Percentiles rank a stretch among this genome's conserved stretches.
Conservation (phyloP, 2,329 filamentous ascomycete genomes). For the Aspergillus ustus region DNA sequence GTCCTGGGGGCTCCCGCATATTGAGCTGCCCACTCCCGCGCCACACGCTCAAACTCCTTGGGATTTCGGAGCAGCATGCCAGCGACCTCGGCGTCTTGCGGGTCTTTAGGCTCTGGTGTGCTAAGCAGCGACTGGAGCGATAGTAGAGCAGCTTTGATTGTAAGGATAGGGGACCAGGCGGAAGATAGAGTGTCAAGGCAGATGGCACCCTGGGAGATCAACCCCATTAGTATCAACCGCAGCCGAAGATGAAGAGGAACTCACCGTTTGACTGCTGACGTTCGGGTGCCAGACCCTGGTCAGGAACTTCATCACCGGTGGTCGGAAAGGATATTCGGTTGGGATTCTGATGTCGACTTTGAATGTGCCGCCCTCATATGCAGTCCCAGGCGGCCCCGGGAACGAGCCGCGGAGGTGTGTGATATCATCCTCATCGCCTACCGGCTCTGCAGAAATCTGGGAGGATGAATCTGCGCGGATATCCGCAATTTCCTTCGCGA, state of each 20-base stretch:
- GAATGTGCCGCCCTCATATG: slow-evolving; percentile 86
- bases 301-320: slow-evolving; percentile 86
- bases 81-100: slow-evolving; percentile 94
- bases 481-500: slow-evolving; percentile 55
- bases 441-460: slow-evolving; percentile 71
- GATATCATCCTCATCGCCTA: slow-evolving; percentile 69
- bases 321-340: slow-evolving; percentile 88
- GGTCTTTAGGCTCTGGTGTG: slow-evolving; percentile 92
- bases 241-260: slow-evolving; percentile 35
- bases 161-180: slow-evolving; percentile 94
- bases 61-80: slow-evolving; percentile 83
- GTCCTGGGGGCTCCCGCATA: slow-evolving; percentile 75
- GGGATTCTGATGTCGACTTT: slow-evolving; percentile 86
- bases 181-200: slow-evolving; percentile 89
- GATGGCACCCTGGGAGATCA: slow-evolving; percentile 75
- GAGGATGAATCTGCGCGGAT: slow-evolving; percentile 70
- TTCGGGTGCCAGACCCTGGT: slow-evolving; percentile 98
- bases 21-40: slow-evolving; percentile 86
- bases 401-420: slow-evolving; percentile 84
- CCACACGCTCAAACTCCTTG: slow-evolving; percentile 77
- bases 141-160: slow-evolving; percentile 92
- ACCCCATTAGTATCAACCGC: not conserved
- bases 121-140: slow-evolving; percentile 92
- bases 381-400: slow-evolving; percentile 85
- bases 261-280: slow-evolving; percentile 87